These are phyloP conservation scores for Ulota crispa DNA, from an alignment of 225 moss, liverwort and hornwort genomes.

Conservation along the genomic window DNA sequence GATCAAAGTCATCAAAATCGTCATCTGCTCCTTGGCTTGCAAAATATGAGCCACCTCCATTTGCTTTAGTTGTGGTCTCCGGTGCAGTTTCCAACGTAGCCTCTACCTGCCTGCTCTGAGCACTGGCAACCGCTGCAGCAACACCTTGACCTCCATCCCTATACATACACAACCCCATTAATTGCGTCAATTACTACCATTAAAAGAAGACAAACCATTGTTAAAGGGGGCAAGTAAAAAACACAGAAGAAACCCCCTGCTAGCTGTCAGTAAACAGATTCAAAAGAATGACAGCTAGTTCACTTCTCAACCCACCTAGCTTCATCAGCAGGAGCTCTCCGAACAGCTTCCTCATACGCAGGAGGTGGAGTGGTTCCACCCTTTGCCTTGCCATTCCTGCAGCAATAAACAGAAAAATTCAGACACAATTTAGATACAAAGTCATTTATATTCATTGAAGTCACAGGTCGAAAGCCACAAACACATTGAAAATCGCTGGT, in stretches of 20 bases:
- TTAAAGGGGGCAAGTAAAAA: not conserved
- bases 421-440: not conserved
- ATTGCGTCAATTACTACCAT: not conserved
- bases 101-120: constrained; percentile 69
- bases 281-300: not conserved
- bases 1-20: constrained; percentile 95
- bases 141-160: constrained; percentile 66
- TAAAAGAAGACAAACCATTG: not conserved
- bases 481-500: not conserved
- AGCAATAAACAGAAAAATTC: not conserved
- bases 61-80: constrained; percentile 37
- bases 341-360: constrained; percentile 61
- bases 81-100: constrained; percentile 35
- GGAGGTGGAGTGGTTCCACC: constrained; percentile 58
- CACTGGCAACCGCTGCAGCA: constrained; percentile 86
- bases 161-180: not conserved
- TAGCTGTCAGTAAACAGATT: not conserved
- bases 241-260: not conserved
- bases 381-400: constrained; percentile 50
- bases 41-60: constrained; percentile 68
- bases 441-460: not conserved
- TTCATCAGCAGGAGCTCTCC: constrained; percentile 28
- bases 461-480: not conserved
- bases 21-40: constrained; percentile 63
- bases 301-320: constrained; percentile 39